These are phyloP conservation scores for Pseudopediastrum boryanum DNA, from an alignment of 139 green algal species.

Conservation along the genomic window DNA sequence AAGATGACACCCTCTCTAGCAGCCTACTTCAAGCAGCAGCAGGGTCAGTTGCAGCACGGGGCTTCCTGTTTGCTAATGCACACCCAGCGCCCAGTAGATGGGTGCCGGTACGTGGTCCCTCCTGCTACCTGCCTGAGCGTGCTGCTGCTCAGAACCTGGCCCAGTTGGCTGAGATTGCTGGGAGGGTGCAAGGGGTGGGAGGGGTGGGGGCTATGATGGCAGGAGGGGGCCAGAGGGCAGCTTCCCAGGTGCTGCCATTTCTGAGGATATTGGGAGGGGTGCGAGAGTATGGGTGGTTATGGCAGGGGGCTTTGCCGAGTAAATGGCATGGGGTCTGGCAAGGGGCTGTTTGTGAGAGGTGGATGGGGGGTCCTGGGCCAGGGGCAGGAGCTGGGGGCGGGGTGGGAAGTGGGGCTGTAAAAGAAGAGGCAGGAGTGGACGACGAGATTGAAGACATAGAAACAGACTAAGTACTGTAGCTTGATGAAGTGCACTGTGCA, in stretches of 20 bases:
- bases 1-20: conserved; percentile 29
- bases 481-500: background rate
- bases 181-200: conserved; percentile 1
- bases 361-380: background rate
- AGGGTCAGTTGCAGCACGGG: conserved; percentile 51
- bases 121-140: conserved; percentile 9
- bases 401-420: background rate
- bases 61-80: conserved; percentile 59
- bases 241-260: too few species aligned
- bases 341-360: background rate
- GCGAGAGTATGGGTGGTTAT: background rate
- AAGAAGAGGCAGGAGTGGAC: background rate
- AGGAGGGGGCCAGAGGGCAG: too few species aligned
- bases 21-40: conserved; percentile 44
- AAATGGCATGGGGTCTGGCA: too few species aligned
- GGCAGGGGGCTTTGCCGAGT: too few species aligned
- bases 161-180: conserved; percentile 7
- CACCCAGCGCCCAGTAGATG: conserved; percentile 56
- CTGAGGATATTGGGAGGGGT: too few species aligned
- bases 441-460: conserved; percentile 22
- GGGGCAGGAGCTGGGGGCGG: background rate
- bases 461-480: background rate
- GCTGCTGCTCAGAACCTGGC: conserved; percentile 23
- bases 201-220: background rate
- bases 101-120: conserved; percentile 14